These are phyloP conservation scores for Leccinum fuscescens DNA, from an alignment of 1,284 basidiomycete genomes.

Conservation along the genomic window DNA sequence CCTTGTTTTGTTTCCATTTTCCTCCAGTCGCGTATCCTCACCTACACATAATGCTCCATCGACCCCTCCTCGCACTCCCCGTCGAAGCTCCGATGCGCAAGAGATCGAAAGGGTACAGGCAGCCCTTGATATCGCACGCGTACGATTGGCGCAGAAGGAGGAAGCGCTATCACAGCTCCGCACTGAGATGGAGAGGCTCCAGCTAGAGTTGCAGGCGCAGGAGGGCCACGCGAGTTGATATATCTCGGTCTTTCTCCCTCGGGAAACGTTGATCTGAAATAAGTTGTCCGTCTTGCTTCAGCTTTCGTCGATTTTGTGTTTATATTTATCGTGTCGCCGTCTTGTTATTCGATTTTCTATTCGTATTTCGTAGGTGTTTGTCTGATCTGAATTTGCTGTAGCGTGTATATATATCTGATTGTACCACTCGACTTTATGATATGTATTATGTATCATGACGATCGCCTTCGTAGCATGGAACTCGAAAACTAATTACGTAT, in stretches of 20 bases:
- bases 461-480: too few relatives aligned
- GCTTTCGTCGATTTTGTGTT: background rate
- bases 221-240: background rate
- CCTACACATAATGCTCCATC: constrained; percentile 1
- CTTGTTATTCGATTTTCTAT: background rate
- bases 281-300: background rate
- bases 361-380: background rate
- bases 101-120: constrained; percentile 20
- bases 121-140: constrained; percentile 19
- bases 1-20: constrained; percentile 25
- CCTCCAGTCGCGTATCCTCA: constrained; percentile 21
- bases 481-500: too few relatives aligned
- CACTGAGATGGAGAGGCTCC: constrained; percentile 21
- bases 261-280: background rate
- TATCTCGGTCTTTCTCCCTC: background rate
- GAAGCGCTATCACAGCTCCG: constrained; percentile 20
- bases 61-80: background rate
- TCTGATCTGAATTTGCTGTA: background rate
- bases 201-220: constrained; percentile 3
- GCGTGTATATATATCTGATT: background rate
- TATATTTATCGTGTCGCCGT: background rate
- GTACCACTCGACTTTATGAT: too few relatives aligned
- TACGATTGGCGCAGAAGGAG: constrained; percentile 24
- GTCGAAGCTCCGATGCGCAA: constrained; percentile 8
- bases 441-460: too few relatives aligned